Percentiles rank a stretch among this genome's conserved stretches.
Evolutionary conservation across 495 filamentous ascomycete species (phyloP).

Genomic region (Neurospora pannonica): DNA sequence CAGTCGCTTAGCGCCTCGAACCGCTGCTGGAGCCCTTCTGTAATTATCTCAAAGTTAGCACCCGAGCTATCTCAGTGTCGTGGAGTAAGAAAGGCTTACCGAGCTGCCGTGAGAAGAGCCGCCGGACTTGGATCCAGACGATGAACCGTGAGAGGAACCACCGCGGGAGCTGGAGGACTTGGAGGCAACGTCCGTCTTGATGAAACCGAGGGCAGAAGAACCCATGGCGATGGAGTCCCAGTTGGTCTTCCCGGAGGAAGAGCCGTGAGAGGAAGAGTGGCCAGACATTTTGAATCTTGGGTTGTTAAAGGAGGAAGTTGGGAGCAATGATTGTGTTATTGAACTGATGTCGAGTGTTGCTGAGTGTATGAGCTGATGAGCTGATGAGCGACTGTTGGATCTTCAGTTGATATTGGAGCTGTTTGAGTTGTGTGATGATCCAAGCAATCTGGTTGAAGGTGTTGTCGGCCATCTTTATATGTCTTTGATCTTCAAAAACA

Average conservation of each 20-base stretch:
- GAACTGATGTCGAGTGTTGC: not conserved
- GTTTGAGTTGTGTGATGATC: not conserved
- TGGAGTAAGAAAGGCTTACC: not conserved
- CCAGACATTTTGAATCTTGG: not conserved
- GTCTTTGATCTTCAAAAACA: not conserved
- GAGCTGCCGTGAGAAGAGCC: not conserved
- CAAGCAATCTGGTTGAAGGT: not conserved
- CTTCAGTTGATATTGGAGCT: not conserved
- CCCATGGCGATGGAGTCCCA: not conserved
- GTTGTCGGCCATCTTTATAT: not conserved
- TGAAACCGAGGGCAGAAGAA: not conserved
- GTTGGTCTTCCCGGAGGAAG: not conserved
- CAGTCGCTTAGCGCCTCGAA: not conserved
- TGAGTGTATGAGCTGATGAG: not conserved
- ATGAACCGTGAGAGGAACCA: not conserved
- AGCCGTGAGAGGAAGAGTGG: not conserved
- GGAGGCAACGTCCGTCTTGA: not conserved
- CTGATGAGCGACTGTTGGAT: not conserved
- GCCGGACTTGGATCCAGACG: not conserved
- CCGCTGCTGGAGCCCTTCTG: not conserved
- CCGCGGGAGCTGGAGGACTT: not conserved
- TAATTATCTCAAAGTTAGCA: not conserved
- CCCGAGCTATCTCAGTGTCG: not conserved
- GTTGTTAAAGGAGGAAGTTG: not conserved
- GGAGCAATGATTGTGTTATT: not conserved